Evolutionary conservation across 257 asterid species (phyloP), one percentile per base, ranked within the genome.

Genomic region (Solanum rostratum): DNA sequence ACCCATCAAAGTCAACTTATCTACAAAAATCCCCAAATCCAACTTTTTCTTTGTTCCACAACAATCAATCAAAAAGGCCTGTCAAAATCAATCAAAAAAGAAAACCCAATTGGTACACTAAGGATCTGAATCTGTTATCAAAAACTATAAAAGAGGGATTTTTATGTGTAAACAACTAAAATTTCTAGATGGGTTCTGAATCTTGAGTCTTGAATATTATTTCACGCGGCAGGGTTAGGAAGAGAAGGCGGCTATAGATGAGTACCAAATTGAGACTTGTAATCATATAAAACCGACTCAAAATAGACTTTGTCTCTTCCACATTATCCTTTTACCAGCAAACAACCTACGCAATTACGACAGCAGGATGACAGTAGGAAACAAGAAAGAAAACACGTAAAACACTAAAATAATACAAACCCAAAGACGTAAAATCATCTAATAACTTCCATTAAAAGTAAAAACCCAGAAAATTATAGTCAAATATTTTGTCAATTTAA

Each of bases 1-100:
- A 78, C 99, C 99, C 99, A 96, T 96, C 88, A 84, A 50, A 87
- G 55, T 79, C 92, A 86, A 63, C 81, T 87, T 87, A 85, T 86
- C 89, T 52, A 84, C 81, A 78, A 79, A 79, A 69, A 84, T 76
- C 53, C 62, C 11, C 68, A 62, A 85, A 46, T 66, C 49, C 49
- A 69, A 18, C 7, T 8, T 63, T 6, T 3, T 63, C 3, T 60
- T 85, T 85, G 85, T 66, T 71, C 83, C 12, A 54, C 43, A 65
- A n/a, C 41, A 55, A 45, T 30, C 71, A 88, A 85, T 81, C 85
- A 74, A 76, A 78, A 19, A 88, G 70, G 88, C 41, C 85, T 86
- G 86, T 87, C 88, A 49, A 90, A 86, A 73, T 84, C 78, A 89
- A 71, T 41, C 88, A 84, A 39, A 88, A 84, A 49, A 69, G 54